A percentile compares a stretch with the other conserved stretches of the same genome.
phyloP scores from a whole-genome alignment of 2,329 filamentous ascomycete species.

The Raffaelea ambrosiae region DNA sequence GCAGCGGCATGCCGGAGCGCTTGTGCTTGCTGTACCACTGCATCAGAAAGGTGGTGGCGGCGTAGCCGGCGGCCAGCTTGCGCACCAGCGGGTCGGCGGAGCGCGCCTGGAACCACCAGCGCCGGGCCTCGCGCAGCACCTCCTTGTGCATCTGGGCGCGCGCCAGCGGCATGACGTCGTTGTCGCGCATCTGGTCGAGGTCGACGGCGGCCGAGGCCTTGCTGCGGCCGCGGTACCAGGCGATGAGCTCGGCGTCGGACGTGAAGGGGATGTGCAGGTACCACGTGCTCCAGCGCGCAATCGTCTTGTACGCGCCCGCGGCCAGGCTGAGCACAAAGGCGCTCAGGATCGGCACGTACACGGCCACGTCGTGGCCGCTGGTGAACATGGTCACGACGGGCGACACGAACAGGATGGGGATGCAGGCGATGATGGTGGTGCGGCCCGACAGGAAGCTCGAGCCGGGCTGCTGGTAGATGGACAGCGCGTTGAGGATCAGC shows the following conservation, averaged over 20 bases:
- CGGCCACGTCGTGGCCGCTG: constrained; percentile 33
- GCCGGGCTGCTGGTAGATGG: constrained; percentile 41
- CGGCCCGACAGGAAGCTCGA: constrained; percentile 44
- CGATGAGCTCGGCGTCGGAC: constrained; percentile 34
- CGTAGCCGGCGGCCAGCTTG: constrained; percentile 38
- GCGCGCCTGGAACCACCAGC: constrained; percentile 22
- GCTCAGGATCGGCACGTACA: constrained; percentile 41
- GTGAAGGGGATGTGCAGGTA: constrained; percentile 39
- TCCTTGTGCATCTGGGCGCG: constrained; percentile 19
- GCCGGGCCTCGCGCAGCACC: constrained; percentile 19
- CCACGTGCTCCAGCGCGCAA: constrained; percentile 37
- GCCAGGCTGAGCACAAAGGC: constrained; percentile 39
- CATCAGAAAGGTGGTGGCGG: constrained; percentile 24
- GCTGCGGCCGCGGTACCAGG: constrained; percentile 25
- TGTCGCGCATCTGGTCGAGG: constrained; percentile 34
- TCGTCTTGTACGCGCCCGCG: constrained; percentile 23
- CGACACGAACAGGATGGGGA: constrained; percentile 40
- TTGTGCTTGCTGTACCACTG: constrained; percentile 31
- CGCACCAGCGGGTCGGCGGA: constrained; percentile 35
- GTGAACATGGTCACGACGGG: constrained; percentile 42
- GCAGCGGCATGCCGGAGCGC: constrained; percentile 18
- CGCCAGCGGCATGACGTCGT: constrained; percentile 20
- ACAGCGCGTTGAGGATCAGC: constrained; percentile 37
- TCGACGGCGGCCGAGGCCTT: constrained; percentile 3
- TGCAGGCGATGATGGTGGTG: constrained; percentile 37